Evolutionary conservation across 371 early-diverging fungal genomes (phyloP).

Genomic region (Mucor velutinosus): DNA sequence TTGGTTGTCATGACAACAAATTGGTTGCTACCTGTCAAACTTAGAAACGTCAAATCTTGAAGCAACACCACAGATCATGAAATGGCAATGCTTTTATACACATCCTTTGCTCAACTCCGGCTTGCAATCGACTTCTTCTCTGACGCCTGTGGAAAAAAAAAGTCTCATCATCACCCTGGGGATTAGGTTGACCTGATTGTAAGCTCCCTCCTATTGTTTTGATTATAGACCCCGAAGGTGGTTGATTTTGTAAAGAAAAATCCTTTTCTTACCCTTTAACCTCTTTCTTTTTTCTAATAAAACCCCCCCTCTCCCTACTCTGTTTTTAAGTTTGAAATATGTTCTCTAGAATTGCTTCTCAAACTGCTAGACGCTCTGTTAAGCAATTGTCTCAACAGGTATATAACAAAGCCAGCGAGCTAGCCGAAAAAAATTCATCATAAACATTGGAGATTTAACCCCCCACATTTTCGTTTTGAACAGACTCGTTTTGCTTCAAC

Average conservation of each 20-base stretch:
- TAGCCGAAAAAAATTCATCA: background rate
- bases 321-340: slow-evolving; percentile 13
- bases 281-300: slow-evolving; percentile 10
- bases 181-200: slow-evolving; percentile 2
- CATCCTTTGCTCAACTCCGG: background rate
- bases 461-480: background rate
- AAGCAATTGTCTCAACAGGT: slow-evolving; percentile 20
- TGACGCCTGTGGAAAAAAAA: slow-evolving; percentile 2
- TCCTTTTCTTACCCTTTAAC: background rate
- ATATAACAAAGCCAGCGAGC: background rate
- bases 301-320: slow-evolving; percentile 16
- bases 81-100: background rate
- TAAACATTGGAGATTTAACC: background rate
- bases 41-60: background rate
- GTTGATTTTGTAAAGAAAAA: slow-evolving; percentile 1
- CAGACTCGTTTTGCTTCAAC: slow-evolving; percentile 56
- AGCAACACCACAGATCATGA: background rate
- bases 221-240: slow-evolving; percentile 8
- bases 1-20: background rate
- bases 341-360: slow-evolving; percentile 29
- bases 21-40: background rate
- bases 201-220: slow-evolving; percentile 2
- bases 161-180: slow-evolving; percentile 4
- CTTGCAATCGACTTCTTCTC: background rate
- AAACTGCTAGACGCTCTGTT: slow-evolving; percentile 26